Evolutionary conservation across 768 basidiomycete species (phyloP), one percentile per base, ranked within the genome.

Genomic region (Lentinula sp.): DNA sequence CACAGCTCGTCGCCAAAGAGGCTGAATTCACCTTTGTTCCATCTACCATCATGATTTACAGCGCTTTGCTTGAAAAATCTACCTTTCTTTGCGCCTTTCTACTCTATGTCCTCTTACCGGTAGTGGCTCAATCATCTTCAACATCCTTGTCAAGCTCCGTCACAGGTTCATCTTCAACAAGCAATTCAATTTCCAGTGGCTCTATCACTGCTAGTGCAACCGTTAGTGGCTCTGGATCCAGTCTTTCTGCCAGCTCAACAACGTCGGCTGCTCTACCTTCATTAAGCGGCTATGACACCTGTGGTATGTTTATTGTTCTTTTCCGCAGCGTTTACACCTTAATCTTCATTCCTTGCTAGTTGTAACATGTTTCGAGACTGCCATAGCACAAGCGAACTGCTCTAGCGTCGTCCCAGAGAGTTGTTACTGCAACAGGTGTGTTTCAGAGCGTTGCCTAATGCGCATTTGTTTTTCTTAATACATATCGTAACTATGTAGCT

Each of bases 401-500:
- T 23, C 55, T 3, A 56, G 20, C 16, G 55, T 56, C 4, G 41
- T 43, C 2, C 55, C 55, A n/a, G 55, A 56, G 15, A 56, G 55
- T 20, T 56, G 55, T 41, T 56, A 56, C 41, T 56, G 55, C 16
- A 56, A 56, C 55, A 56, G 41, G 55, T 56, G 55, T 12, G 55
- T 43, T 10, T 54, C 5, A 7, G 6, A 18, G 12, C 8, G 9
- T 23, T 15, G n/a, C 36, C 15, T 28, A 2, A 28, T 28, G 28
- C 28, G 28, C 28, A 28, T 6, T 37, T 10, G 37, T 10, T 20
- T 36, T 39, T 16, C 10, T 28, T 7, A 2, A 20, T 43, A 1
- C 4, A 4, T 23, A 12, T 55, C 37, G 6, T 55, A 8, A 23
- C 20, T 12, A 13, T 32, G 15, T 56, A 56, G 55, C 55, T 43